A percentile compares a stretch with the other conserved stretches of the same genome.
Conservation (phyloP, 345 rosid species). For the Moricandia arvensis region DNA sequence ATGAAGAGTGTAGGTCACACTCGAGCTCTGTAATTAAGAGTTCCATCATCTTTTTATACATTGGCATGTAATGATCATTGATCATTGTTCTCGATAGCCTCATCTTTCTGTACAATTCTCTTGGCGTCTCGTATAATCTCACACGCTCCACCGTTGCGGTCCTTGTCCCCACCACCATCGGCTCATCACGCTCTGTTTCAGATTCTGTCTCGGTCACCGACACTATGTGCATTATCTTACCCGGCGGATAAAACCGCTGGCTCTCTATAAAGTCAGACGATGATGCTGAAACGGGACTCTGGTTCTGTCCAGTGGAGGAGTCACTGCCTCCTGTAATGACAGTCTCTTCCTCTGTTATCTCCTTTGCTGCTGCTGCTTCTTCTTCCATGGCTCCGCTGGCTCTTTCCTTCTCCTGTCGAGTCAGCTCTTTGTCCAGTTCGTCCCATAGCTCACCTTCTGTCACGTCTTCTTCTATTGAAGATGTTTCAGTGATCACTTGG, state of each 20-base stretch:
- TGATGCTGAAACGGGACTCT: slow-evolving; percentile 35
- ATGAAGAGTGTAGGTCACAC: slow-evolving; percentile 31
- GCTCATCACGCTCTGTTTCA: slow-evolving; percentile 36
- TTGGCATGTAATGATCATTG: slow-evolving; percentile 96
- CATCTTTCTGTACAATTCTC: slow-evolving; percentile 86
- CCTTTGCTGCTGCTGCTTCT: slow-evolving; percentile 77
- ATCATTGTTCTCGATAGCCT: slow-evolving; percentile 89
- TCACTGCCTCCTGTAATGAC: slow-evolving; percentile 25
- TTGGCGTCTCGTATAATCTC: slow-evolving; percentile 70
- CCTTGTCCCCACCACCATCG: slow-evolving; percentile 8
- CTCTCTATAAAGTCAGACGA: slow-evolving; percentile 52
- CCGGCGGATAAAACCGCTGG: slow-evolving; percentile 83
- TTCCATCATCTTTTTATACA: slow-evolving; percentile 91
- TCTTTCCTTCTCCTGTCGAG: slow-evolving; percentile 58
- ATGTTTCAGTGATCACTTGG: slow-evolving; percentile 37
- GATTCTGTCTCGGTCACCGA: slow-evolving; percentile 38
- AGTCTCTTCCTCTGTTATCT: slow-evolving; percentile 72
- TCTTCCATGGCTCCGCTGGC: slow-evolving; percentile 58
- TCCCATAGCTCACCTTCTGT: slow-evolving; percentile 83
- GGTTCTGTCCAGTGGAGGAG: slow-evolving; percentile 43
- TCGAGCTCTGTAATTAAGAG: slow-evolving; percentile 62
- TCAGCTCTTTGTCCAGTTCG: slow-evolving; percentile 81
- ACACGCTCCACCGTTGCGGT: slow-evolving; percentile 38
- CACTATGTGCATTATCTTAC: slow-evolving; percentile 82
- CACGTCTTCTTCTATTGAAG: slow-evolving; percentile 49